Evolutionary conservation across 495 filamentous ascomycete species (phyloP).

Genomic region (Penicillium herquei): DNA sequence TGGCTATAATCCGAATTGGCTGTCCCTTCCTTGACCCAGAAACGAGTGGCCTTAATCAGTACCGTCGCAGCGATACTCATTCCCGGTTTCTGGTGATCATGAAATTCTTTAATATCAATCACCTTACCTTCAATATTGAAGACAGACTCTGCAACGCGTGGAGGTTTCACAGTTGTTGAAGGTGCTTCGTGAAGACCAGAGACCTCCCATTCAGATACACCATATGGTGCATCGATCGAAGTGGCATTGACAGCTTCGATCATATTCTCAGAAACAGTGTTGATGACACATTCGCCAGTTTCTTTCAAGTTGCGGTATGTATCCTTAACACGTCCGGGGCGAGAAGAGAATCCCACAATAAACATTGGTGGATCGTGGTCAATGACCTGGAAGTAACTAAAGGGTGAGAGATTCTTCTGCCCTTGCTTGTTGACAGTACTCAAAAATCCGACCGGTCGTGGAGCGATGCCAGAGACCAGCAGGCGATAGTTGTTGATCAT

Average conservation of each 20-base stretch:
- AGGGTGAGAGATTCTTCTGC: slow-evolving; percentile 73
- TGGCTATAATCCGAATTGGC: slow-evolving; percentile 67
- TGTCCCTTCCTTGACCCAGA: slow-evolving; percentile 82
- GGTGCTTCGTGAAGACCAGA: slow-evolving; percentile 68
- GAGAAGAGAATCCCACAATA: slow-evolving; percentile 64
- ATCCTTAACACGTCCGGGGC: slow-evolving; percentile 62
- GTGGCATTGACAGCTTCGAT: slow-evolving; percentile 80
- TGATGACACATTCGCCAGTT: slow-evolving; percentile 69
- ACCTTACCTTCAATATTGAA: slow-evolving; percentile 78
- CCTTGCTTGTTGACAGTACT: slow-evolving; percentile 52
- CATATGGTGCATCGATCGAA: slow-evolving; percentile 72
- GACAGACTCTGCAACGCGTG: slow-evolving; percentile 71
- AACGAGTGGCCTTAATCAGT: slow-evolving; percentile 74
- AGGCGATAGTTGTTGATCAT: slow-evolving; percentile 81
- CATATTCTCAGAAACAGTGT: slow-evolving; percentile 76
- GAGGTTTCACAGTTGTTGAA: slow-evolving; percentile 54
- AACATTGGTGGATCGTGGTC: slow-evolving; percentile 87
- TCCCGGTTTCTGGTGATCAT: slow-evolving; percentile 58
- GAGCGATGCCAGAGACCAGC: slow-evolving; percentile 77
- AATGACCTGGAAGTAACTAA: slow-evolving; percentile 76
- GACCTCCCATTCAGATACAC: slow-evolving; percentile 74
- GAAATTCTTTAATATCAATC: slow-evolving; percentile 68
- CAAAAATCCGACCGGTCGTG: slow-evolving; percentile 67
- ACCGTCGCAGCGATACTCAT: slow-evolving; percentile 68
- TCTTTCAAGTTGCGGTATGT: slow-evolving; percentile 66